These are phyloP conservation scores for Epichloe glyceriae DNA, from an alignment of 2,329 filamentous ascomycete species.

Conservation along the genomic window DNA sequence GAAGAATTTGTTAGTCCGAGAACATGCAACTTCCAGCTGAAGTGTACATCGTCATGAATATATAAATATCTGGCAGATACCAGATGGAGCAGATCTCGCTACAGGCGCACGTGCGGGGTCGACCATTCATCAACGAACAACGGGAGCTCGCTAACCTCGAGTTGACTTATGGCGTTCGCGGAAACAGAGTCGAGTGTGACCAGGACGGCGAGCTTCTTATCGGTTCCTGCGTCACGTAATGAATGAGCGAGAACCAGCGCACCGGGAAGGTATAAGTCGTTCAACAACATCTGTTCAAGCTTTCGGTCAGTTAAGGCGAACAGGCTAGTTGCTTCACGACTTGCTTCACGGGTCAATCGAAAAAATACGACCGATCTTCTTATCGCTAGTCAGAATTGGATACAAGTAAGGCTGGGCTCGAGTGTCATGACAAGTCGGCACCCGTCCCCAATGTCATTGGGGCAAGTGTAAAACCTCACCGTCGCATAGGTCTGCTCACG, in stretches of 20 bases:
- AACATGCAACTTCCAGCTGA: no score
- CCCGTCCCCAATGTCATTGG: background rate
- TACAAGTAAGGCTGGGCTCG: background rate
- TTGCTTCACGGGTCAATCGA: background rate
- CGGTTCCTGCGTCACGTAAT: constrained; percentile 76
- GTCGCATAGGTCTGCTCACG: constrained; percentile 44
- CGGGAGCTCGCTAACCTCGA: constrained; percentile 46
- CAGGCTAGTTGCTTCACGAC: background rate
- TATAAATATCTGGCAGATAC: background rate
- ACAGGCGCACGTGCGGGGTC: background rate
- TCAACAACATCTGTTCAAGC: constrained; percentile 67
- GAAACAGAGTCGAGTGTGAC: constrained; percentile 72
- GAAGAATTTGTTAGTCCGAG: background rate
- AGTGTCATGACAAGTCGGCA: background rate
- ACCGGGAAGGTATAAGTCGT: constrained; percentile 85
- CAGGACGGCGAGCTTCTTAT: constrained; percentile 73
- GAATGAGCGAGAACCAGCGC: constrained; percentile 91
- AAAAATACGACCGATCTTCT: background rate
- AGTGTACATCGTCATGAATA: background rate
- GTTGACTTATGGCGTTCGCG: constrained; percentile 59
- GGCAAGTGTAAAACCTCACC: constrained; percentile 24
- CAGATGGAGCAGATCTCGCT: no score
- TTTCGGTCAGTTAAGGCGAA: background rate
- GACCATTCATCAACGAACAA: background rate
- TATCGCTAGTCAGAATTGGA: background rate